Base-by-base conservation (phyloP, 2,329 filamentous ascomycete species). In the Microsporum canis region DNA sequence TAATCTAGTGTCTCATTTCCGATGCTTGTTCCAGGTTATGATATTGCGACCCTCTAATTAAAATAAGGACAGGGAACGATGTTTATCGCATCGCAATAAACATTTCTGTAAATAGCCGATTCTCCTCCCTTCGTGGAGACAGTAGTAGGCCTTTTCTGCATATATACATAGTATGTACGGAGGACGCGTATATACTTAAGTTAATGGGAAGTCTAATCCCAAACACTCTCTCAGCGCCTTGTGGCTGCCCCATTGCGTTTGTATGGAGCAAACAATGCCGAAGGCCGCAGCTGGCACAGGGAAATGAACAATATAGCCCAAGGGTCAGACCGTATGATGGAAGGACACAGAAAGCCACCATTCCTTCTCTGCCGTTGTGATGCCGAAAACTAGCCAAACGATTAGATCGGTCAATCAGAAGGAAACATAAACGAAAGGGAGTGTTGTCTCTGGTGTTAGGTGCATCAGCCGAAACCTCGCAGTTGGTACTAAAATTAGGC, bases 1-100 rank as follows among this genome's bases (percentile, higher is more conserved):
- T 27, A 14, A 8, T 55, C 14, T 31, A 29, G 51, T 55, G 51
- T 36, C 51, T 55, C 51, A 55, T 55, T 36, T 55, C 51, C 51
- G 51, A 55, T 55, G 51, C 51, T 55, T 55, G 51, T 55, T 55
- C 31, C 51, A 55, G 33, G 43, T 34, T 12, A 7, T 55, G 51
- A 55, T 34, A 55, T 55, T 23, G 33, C 31, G 31, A 29, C 51
- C 51, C 51, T 55, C 51, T 55, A 55, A 55, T 55, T 36, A 55
- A 55, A 55, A 23, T 55, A 55, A 55, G 14, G 51, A 36, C 51
- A 36, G 51, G 51, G 51, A 31, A 55, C 7, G 29, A 7, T 55
- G 33, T 55, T 17, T 34, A 36, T 55, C 31, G 31, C 17, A 17
- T n/a, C 31, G n/a, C 29, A 2, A 55, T 55, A 34, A 55, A 55